Percentiles rank a stretch among this genome's conserved stretches.
phyloP scores from a whole-genome alignment of 108 stramenopile species.

The Nitzschia sp. region DNA sequence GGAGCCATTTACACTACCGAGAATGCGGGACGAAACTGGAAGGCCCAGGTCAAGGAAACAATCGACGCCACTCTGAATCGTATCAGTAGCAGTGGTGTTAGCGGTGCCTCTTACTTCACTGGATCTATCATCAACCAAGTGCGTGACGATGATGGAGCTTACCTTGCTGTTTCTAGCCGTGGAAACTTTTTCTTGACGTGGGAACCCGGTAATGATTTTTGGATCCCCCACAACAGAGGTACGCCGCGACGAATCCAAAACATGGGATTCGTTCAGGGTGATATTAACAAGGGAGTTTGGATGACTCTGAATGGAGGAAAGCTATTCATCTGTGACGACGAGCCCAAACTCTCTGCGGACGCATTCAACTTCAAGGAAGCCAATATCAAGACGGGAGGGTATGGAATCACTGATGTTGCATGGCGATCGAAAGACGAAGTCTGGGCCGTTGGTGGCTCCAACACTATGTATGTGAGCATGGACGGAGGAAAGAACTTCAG shows the following conservation, averaged over 20 bases:
- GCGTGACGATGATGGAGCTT: slow-evolving; percentile 82
- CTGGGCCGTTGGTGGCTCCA: slow-evolving; percentile 96
- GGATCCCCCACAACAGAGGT: slow-evolving; percentile 98
- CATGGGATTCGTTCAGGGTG: slow-evolving; percentile 94
- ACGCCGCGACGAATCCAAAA: slow-evolving; percentile 95
- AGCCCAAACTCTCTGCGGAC: slow-evolving; percentile 59
- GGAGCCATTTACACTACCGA: slow-evolving; percentile 94
- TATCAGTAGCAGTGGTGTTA: slow-evolving; percentile 86
- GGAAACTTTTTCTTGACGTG: slow-evolving; percentile 99
- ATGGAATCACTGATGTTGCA: slow-evolving; percentile 96
- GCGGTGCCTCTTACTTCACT: slow-evolving; percentile 94
- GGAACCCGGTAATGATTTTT: slow-evolving; percentile 97
- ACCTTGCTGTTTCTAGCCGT: slow-evolving; percentile 89
- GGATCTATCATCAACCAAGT: slow-evolving; percentile 90
- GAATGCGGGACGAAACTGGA: slow-evolving; percentile 96
- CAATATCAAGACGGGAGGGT: slow-evolving; percentile 96
- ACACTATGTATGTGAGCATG: slow-evolving; percentile 88
- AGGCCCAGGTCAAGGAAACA: slow-evolving; percentile 97
- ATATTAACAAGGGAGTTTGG: slow-evolving; percentile 93
- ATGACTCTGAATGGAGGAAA: slow-evolving; percentile 97
- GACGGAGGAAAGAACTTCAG: slow-evolving; percentile 93
- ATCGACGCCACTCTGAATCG: slow-evolving; percentile 97
- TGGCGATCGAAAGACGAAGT: slow-evolving; percentile 90
- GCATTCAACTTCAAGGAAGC: slow-evolving; percentile 84
- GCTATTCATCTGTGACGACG: slow-evolving; percentile 55